These are phyloP conservation scores for Scheffersomyces stambukii DNA, from an alignment of 1,139 yeast species.

Conservation along the genomic window DNA sequence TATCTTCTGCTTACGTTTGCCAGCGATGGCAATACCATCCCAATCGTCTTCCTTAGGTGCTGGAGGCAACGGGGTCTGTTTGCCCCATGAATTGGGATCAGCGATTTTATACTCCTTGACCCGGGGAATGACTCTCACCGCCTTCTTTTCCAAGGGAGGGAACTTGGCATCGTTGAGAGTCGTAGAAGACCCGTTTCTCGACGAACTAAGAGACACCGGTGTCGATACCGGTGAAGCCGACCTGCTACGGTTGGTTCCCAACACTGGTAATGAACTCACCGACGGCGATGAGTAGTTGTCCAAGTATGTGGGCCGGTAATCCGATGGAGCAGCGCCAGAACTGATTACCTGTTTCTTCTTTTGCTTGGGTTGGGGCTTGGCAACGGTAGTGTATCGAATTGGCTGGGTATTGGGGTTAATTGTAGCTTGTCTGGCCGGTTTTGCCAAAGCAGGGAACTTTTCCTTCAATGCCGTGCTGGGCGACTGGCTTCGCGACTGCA, in stretches of 20 bases:
- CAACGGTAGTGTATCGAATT: conserved; percentile 40
- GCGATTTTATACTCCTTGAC: conserved; percentile 31
- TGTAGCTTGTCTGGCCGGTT: conserved; percentile 24
- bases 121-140: conserved; percentile 31
- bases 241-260: conserved; percentile 11
- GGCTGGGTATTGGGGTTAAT: conserved; percentile 20
- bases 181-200: conserved; percentile 6
- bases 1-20: conserved; percentile 26
- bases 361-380: conserved; percentile 18
- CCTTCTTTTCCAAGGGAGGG: conserved; percentile 39
- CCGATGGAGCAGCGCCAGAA: conserved; percentile 16
- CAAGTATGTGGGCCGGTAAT: conserved; percentile 29
- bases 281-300: conserved; percentile 15
- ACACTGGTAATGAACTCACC: conserved; percentile 13
- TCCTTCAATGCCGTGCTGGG: conserved; percentile 18
- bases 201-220: conserved; percentile 4
- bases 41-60: conserved; percentile 8
- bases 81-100: conserved; percentile 26
- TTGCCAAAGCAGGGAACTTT: conserved; percentile 52
- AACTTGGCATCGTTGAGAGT: conserved; percentile 23
- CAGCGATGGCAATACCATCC: conserved; percentile 12
- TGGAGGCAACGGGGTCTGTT: conserved; percentile 5
- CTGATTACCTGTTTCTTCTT: conserved; percentile 9
- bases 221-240: conserved; percentile 5
- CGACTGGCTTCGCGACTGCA: conserved; percentile 15